phyloP scores from a whole-genome alignment of 1,284 basidiomycete species.

The Athelia psychrophila region DNA sequence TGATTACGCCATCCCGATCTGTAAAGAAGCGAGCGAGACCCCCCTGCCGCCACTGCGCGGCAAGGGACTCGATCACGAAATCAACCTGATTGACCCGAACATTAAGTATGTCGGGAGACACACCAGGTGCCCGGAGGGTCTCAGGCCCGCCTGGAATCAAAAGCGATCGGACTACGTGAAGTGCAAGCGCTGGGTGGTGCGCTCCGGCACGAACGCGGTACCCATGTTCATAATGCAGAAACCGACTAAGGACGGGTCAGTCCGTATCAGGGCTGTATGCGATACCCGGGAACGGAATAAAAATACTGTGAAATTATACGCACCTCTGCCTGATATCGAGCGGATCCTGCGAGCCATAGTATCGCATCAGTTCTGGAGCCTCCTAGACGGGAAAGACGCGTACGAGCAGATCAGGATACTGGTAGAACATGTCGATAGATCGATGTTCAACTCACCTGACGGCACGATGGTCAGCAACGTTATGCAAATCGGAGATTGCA shows the following conservation, averaged over 20 bases:
- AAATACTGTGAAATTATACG: neutral
- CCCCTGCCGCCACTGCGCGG: neutral
- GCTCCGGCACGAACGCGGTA: neutral
- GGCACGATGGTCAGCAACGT: conserved; percentile 34
- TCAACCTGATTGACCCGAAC: neutral
- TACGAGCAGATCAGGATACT: conserved; percentile 32
- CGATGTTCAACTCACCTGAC: conserved; percentile 27
- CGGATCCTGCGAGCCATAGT: neutral
- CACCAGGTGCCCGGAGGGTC: neutral
- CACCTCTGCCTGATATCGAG: neutral
- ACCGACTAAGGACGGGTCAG: neutral
- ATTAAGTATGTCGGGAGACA: neutral
- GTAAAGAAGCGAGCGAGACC: neutral
- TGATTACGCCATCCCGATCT: neutral
- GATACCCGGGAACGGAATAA: neutral
- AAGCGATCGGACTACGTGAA: neutral
- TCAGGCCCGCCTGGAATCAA: neutral
- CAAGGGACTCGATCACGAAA: neutral
- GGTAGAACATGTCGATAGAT: conserved; percentile 20
- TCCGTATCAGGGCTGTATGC: neutral
- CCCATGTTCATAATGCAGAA: neutral
- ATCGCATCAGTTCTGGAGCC: conserved; percentile 12
- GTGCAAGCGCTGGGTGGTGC: neutral
- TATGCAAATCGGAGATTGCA: conserved; percentile 35
- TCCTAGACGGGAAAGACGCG: conserved; percentile 26